Evolutionary conservation across 169 alveolate species (phyloP).

Genomic region (Eimeria acervulina): DNA sequence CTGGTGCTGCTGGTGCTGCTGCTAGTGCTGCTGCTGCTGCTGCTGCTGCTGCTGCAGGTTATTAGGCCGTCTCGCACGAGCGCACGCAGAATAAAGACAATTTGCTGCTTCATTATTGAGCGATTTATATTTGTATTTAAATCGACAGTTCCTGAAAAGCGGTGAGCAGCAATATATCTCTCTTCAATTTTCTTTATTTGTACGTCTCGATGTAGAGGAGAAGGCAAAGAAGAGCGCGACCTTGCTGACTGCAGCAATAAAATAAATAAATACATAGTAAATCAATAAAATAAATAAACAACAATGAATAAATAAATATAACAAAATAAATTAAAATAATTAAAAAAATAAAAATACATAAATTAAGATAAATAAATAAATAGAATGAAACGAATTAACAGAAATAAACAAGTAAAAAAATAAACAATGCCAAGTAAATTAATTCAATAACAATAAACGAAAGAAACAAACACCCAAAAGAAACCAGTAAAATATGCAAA

Average conservation of each 20-base stretch:
- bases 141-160: slow-evolving; percentile 24
- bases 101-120: not conserved
- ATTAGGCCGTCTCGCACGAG: not conserved
- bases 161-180: slow-evolving; percentile 45
- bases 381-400: no score
- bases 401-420: no score
- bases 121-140: not conserved
- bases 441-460: no score
- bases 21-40: slow-evolving; percentile 6
- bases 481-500: no score
- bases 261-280: not conserved
- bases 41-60: not conserved
- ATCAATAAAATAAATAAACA: not conserved
- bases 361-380: no score
- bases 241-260: not conserved
- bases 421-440: no score
- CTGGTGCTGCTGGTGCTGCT: not conserved
- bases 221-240: not conserved
- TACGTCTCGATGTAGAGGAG: not conserved
- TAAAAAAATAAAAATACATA: no score
- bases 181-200: not conserved
- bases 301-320: not conserved
- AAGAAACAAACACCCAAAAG: no score
- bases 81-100: not conserved
- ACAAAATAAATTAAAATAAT: no score